Base-by-base conservation (phyloP, 2,329 filamentous ascomycete species). In the Massarina eburnea region DNA sequence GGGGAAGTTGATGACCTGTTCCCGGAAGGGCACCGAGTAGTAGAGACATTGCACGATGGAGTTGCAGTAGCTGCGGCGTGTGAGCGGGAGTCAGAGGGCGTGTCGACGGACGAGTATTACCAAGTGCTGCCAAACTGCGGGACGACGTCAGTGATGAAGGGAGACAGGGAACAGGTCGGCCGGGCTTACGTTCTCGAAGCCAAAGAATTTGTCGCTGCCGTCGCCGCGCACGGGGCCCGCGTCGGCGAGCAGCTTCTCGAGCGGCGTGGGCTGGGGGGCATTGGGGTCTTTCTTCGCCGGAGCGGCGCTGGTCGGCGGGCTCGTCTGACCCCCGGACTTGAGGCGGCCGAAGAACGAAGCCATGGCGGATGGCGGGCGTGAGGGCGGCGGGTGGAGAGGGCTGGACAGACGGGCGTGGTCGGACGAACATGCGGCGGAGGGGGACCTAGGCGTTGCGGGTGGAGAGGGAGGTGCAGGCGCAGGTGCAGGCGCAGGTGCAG, bases 131-230 rank as follows among this genome's bases (percentile, higher is more conserved):
- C 92, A 75, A 96, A 96, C 91, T 96, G 71, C 42, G 39, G 44
- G 45, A 43, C 27, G 51, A 29, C 19, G 49, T 68, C 50, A 66
- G 67, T 54, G 41, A 43, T 37, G 47, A 39, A 33, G 19, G 32
- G 18, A 39, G 54, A 44, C 50, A 54, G 41, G 18, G 21, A 17
- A 15, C n/a, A n/a, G n/a, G n/a, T n/a, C n/a, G n/a, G n/a, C n/a
- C n/a, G n/a, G 35, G 78, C 89, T 74, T 79, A 97, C 92, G 75
- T 99, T 99, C 74, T 99, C 94, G 70, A 97, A 86, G 14, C 94
- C 94, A 74, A 95, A 97, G 76, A 96, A 99, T 76, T 96, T 95
- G 76, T 97, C 94, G 68, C 89, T 96, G 43, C 94, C 94, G 72
- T 97, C 91, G 57, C 81, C 78, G 62, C 90, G 84, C 57, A 95